phyloP scores from a whole-genome alignment of 768 basidiomycete species.

The Cystobasidium onofrii region DNA sequence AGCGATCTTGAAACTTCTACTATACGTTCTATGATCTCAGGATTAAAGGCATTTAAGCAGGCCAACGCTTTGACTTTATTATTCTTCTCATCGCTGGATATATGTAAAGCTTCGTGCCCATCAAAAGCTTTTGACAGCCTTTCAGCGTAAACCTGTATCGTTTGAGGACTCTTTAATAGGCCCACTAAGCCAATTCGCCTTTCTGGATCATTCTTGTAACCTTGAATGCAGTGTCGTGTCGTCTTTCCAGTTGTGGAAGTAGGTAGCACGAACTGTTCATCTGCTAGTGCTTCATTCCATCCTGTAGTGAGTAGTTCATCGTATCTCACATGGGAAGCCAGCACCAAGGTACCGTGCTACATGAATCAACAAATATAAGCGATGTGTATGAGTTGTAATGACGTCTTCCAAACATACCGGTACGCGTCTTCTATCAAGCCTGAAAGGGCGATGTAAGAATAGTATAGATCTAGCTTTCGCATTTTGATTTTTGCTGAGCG shows the following conservation, averaged over 20 bases:
- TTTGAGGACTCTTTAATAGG: not conserved
- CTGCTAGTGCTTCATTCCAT: constrained; percentile 21
- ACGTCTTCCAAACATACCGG: constrained; percentile 1
- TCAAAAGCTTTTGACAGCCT: constrained; percentile 10
- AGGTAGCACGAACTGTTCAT: not conserved
- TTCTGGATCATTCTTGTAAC: constrained; percentile 27
- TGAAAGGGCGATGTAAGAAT: constrained; percentile 22
- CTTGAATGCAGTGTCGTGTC: not conserved
- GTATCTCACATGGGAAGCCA: constrained; percentile 10
- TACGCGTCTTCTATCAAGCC: constrained; percentile 19
- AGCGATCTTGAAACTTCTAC: not conserved
- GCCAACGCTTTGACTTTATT: not conserved
- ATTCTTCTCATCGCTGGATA: not conserved
- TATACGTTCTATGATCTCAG: constrained; percentile 9
- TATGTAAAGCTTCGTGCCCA: constrained; percentile 7
- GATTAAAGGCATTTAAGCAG: constrained; percentile 22
- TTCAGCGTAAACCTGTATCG: not conserved
- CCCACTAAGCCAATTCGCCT: constrained; percentile 20
- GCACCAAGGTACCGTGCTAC: constrained; percentile 26
- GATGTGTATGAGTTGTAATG: not conserved
- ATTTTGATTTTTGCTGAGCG: not conserved
- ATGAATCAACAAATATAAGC: not conserved
- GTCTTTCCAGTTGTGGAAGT: not conserved
- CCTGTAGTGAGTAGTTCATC: constrained; percentile 26
- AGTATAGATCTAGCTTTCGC: not conserved